phyloP scores from a whole-genome alignment of 768 basidiomycete species.

The Fomitopsis serialis region DNA sequence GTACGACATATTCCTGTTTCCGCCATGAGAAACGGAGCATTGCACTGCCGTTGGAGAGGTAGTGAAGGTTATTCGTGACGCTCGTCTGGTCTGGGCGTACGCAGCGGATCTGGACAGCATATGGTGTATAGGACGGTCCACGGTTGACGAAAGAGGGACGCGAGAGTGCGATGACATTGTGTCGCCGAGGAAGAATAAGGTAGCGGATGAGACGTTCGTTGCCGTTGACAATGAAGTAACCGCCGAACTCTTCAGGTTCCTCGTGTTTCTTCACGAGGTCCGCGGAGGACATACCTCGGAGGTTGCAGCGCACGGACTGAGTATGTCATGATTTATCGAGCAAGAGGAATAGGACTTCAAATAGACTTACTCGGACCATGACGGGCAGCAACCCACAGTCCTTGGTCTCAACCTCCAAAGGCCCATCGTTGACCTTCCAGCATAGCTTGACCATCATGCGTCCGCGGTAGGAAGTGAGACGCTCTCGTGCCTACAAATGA shows the following conservation, averaged over 20 bases:
- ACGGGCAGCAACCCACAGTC: slow-evolving; percentile 94
- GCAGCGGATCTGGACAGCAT: slow-evolving; percentile 93
- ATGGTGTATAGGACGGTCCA: slow-evolving; percentile 91
- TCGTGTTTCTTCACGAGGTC: slow-evolving; percentile 88
- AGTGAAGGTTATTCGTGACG: slow-evolving; percentile 95
- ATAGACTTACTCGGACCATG: slow-evolving; percentile 82
- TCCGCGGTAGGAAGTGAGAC: slow-evolving; percentile 87
- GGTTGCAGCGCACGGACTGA: slow-evolving; percentile 88
- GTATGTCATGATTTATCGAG: background rate
- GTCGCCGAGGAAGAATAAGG: slow-evolving; percentile 91
- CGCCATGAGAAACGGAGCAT: slow-evolving; percentile 95
- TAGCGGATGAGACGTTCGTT: slow-evolving; percentile 98
- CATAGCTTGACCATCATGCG: slow-evolving; percentile 83
- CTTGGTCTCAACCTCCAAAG: slow-evolving; percentile 58
- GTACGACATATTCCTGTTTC: slow-evolving; percentile 97
- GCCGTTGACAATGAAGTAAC: slow-evolving; percentile 98
- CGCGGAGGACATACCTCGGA: slow-evolving; percentile 78
- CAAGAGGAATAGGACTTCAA: background rate
- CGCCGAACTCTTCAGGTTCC: slow-evolving; percentile 97
- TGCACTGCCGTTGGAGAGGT: slow-evolving; percentile 93
- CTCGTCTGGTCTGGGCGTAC: slow-evolving; percentile 91
- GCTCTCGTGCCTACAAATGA: slow-evolving; percentile 94
- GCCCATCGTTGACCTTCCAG: slow-evolving; percentile 69
- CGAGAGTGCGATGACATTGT: slow-evolving; percentile 90
- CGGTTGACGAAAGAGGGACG: slow-evolving; percentile 90